These are phyloP conservation scores for Saccharomycopsis phalli DNA, from an alignment of 1,139 yeast species.

Conservation along the genomic window DNA sequence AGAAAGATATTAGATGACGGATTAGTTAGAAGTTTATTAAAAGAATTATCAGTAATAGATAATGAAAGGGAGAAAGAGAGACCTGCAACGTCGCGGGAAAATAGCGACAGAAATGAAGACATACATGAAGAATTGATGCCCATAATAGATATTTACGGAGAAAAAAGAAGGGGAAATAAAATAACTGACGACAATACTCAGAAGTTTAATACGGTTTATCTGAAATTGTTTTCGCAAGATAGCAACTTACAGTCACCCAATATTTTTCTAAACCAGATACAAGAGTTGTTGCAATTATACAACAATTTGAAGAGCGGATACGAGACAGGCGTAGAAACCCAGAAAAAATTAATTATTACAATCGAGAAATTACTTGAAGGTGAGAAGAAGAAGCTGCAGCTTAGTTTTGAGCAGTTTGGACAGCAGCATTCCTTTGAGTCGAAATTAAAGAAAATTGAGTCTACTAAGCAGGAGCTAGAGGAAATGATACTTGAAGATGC, in stretches of 20 bases:
- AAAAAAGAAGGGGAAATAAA: too few relatives aligned
- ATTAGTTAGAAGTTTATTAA: conserved; percentile 36
- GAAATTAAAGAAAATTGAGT: conserved; percentile 37
- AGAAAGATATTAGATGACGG: conserved; percentile 44
- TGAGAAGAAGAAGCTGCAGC: conserved; percentile 20
- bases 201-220: conserved; percentile 28
- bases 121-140: too few relatives aligned
- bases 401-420: conserved; percentile 27
- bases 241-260: conserved; percentile 16
- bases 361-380: conserved; percentile 7
- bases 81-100: background rate
- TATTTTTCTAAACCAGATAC: conserved; percentile 15
- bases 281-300: conserved; percentile 10
- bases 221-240: conserved; percentile 12
- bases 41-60: too few relatives aligned
- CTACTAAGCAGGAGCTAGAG: conserved; percentile 35
- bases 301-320: conserved; percentile 4
- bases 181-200: conserved; percentile 8
- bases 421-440: conserved; percentile 34
- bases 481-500: conserved; percentile 36
- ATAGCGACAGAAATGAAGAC: background rate
- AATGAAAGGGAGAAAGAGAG: conserved; percentile 22
- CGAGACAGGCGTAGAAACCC: background rate
- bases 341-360: background rate
- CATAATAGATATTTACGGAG: too few relatives aligned